phyloP scores from a whole-genome alignment of 108 stramenopile species.

The Pseudonitzschia multiseries region DNA sequence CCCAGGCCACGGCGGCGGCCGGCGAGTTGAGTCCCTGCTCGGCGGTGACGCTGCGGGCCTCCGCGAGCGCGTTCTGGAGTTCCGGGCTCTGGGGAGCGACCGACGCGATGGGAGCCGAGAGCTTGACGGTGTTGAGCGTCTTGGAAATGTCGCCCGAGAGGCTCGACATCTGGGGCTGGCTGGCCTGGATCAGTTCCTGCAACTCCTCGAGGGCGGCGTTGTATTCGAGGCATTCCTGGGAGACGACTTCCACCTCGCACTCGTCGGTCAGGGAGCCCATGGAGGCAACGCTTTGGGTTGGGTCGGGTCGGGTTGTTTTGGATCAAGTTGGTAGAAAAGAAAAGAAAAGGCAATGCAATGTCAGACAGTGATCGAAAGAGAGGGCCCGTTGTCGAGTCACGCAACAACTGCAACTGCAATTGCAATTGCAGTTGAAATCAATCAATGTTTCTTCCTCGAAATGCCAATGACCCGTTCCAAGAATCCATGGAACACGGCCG shows the following conservation, averaged over 20 bases:
- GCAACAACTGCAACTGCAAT: too few relatives aligned
- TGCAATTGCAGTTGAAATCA: too few relatives aligned
- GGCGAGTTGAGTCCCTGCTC: slow-evolving; percentile 49
- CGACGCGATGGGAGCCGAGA: slow-evolving; percentile 7
- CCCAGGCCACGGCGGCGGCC: slow-evolving; percentile 82
- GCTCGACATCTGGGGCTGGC: neutral
- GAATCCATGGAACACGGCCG: too few relatives aligned
- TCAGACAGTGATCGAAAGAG: too few relatives aligned
- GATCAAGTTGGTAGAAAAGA: neutral
- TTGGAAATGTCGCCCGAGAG: slow-evolving; percentile 22
- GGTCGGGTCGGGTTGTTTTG: neutral
- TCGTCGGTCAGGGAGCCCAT: slow-evolving; percentile 22
- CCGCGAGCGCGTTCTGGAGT: slow-evolving; percentile 50
- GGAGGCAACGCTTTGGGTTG: slow-evolving; percentile 26
- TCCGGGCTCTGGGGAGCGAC: slow-evolving; percentile 17
- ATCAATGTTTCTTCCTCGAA: too few relatives aligned
- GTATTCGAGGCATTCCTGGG: slow-evolving; percentile 37
- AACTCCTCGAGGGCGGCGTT: slow-evolving; percentile 24
- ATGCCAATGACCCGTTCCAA: too few relatives aligned
- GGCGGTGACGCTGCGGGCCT: slow-evolving; percentile 51
- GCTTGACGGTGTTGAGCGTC: slow-evolving; percentile 31
- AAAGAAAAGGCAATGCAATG: too few relatives aligned
- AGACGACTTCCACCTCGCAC: slow-evolving; percentile 18
- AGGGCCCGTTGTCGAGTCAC: too few relatives aligned
- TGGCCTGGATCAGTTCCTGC: slow-evolving; percentile 7